Evolutionary conservation across 164 flowering plant genomes (phyloP), one percentile per base, ranked within the genome.

Genomic region (Nymphaea colorata): DNA sequence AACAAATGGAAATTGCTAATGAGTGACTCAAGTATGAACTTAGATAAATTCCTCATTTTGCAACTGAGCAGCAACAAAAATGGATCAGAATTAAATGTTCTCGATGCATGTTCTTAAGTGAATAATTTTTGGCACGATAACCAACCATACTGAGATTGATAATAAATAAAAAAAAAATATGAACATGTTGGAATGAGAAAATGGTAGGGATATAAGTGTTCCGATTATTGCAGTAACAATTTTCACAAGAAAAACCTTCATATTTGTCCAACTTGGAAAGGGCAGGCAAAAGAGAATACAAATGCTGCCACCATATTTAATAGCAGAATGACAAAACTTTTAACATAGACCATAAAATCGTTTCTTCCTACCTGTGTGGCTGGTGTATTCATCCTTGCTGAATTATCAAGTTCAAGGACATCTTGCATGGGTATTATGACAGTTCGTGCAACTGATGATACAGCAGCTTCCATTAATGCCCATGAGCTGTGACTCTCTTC

Each of bases 381-480:
- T 43, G 99, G 99, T 79, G 78, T 83, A 68, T 94, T 94, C 99
- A 94, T 94, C 80, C 99, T 87, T 12, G 96, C 89, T 72, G 93
- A 83, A 79, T 73, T 88, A 41, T 88, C 96, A 25, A 94, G 76
- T 59, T 90, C 78, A 68, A 94, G 88, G 72, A 94, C 75, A 73
- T 94, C 99, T 80, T 94, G 99, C 92, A 91, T 86, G 4, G 99
- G 92, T 69, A 91, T 77, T 42, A 94, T 75, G 60, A 92, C 77
- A 61, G 93, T 91, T 76, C 72, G 81, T 42, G 99, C 95, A 59
- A 94, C 92, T 6, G 99, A 91, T 55, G 97, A 82, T 59, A 84
- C 42, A 14, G 79, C 86, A 65, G 78, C 85, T 61, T 68, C 78
- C 62, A 90, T 86, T 64, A 94, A 75, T 42, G 75, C 82, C 97